A percentile compares a stretch with the other conserved stretches of the same genome.
Evolutionary conservation across 306 rosid species (phyloP).

Genomic region (Vigna nakashimae): DNA sequence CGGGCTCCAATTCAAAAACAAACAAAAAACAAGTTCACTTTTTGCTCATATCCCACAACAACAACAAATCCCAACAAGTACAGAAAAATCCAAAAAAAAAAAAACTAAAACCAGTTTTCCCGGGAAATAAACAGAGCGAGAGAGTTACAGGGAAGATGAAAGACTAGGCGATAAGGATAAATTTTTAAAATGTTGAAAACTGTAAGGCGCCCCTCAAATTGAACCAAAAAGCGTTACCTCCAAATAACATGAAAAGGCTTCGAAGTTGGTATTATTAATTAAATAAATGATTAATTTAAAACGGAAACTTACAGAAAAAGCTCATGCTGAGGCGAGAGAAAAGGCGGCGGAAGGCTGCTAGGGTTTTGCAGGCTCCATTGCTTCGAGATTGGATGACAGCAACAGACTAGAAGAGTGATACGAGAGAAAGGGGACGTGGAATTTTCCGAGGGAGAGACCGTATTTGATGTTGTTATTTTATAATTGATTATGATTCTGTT

Average conservation of each 20-base stretch:
- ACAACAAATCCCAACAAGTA: conserved; percentile 35
- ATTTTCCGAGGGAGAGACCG: conserved; percentile 28
- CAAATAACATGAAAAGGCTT: conserved; percentile 17
- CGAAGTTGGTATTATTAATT: conserved; percentile 21
- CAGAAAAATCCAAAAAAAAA: background rate
- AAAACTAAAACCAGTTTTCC: background rate
- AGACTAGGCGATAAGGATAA: conserved; percentile 30
- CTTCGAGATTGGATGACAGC: conserved; percentile 36
- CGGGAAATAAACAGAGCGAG: conserved; percentile 28
- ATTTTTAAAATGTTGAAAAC: background rate
- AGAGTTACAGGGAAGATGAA: background rate
- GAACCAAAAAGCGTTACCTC: conserved; percentile 30
- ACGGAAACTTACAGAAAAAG: conserved; percentile 51
- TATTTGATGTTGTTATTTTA: background rate
- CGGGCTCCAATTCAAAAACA: background rate
- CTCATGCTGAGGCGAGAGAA: conserved; percentile 35
- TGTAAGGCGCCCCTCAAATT: conserved; percentile 10
- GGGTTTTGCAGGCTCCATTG: conserved; percentile 70
- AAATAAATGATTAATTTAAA: conserved; percentile 17
- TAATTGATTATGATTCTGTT: conserved; percentile 6
- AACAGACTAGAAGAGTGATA: conserved; percentile 38
- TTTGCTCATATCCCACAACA: background rate
- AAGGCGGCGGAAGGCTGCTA: conserved; percentile 65
- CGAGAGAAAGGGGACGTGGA: conserved; percentile 24
- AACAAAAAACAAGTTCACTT: conserved; percentile 28